Base-by-base conservation (phyloP, 352 stramenopile species). In the Blastocystis sp. region DNA sequence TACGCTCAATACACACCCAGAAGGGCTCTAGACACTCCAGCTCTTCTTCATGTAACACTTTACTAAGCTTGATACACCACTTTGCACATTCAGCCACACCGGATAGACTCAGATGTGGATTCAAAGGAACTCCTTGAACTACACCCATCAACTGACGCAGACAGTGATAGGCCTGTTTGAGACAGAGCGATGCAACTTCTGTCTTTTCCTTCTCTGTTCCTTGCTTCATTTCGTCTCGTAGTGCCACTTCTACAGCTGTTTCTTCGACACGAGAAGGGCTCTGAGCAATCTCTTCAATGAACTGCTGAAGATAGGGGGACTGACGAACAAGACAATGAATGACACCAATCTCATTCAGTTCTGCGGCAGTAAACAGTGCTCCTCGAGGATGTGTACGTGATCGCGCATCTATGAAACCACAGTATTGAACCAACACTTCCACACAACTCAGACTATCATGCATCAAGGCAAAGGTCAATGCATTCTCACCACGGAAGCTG, bases 1-100 rank as follows among this genome's bases (percentile, higher is more conserved):
- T 17, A 22, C 48, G 44, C 51, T 84, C 73, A 35, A 84, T 66
- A 15, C 27, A 35, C 3, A 51, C 51, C 73, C 73, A 84, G 53
- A 35, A 68, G 27, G 73, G 73, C 7, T 84, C 51, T 17, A 64
- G 22, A 13, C n/a, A 17, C 1, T 69, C 11, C 0, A 22, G 1
- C 42, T 33, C 44, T 4, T 69, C 30, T 11, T 42, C 19, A 17
- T 33, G 24, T 2, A 84, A n/a, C 44, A 84, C 73, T 51, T 84
- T 84, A 37, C 51, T 37, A 33, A 84, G n/a, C 56, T 84, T 84
- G 17, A 84, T 66, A 42, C 73, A 84, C 73, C 73, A 84, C 56
- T 84, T 84, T 7, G 73, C 73, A 37, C 73, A 84, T 19, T 68
- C 73, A n/a, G 73, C 73, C 27, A 84, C 53, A n/a, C 73, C 73